phyloP scores from a whole-genome alignment of 805 yeast genomes.

The Cyberlindnera galapagoensis region DNA sequence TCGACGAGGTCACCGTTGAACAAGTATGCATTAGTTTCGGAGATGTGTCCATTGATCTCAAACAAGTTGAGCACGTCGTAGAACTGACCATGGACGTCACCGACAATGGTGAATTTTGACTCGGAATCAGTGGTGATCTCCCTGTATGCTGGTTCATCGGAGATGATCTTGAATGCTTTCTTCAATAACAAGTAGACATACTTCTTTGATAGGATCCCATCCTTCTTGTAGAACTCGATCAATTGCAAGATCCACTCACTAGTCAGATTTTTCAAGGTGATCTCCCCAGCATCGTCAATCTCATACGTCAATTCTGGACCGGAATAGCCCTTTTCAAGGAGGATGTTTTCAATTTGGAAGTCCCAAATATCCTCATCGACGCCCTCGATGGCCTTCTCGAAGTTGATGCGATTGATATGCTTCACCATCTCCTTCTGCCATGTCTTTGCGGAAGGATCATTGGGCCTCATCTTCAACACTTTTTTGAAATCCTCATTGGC shows the following conservation, averaged over 20 bases:
- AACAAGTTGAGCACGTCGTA: conserved; percentile 84
- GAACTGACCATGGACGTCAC: conserved; percentile 97
- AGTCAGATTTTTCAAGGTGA: conserved; percentile 30
- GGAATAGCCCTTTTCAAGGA: conserved; percentile 47
- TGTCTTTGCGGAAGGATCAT: conserved; percentile 59
- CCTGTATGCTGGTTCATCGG: conserved; percentile 64
- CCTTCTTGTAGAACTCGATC: conserved; percentile 66
- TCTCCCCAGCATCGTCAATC: conserved; percentile 20
- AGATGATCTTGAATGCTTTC: conserved; percentile 59
- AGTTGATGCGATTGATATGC: conserved; percentile 65
- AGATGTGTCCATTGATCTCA: conserved; percentile 64
- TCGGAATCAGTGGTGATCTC: conserved; percentile 44
- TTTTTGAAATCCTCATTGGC: conserved; percentile 64
- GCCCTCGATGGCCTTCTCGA: conserved; percentile 79
- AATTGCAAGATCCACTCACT: conserved; percentile 53
- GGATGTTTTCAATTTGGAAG: conserved; percentile 12
- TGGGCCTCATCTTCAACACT: conserved; percentile 58
- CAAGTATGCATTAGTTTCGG: conserved; percentile 58
- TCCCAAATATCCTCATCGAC: conserved; percentile 52
- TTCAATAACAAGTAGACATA: conserved; percentile 79
- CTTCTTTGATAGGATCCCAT: conserved; percentile 69
- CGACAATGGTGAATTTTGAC: conserved; percentile 68
- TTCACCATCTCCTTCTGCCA: conserved; percentile 57
- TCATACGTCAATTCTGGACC: conserved; percentile 49
- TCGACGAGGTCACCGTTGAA: conserved; percentile 98